Conservation (phyloP, 2,329 filamentous ascomycete species). For the Aspergillus udagawae region DNA sequence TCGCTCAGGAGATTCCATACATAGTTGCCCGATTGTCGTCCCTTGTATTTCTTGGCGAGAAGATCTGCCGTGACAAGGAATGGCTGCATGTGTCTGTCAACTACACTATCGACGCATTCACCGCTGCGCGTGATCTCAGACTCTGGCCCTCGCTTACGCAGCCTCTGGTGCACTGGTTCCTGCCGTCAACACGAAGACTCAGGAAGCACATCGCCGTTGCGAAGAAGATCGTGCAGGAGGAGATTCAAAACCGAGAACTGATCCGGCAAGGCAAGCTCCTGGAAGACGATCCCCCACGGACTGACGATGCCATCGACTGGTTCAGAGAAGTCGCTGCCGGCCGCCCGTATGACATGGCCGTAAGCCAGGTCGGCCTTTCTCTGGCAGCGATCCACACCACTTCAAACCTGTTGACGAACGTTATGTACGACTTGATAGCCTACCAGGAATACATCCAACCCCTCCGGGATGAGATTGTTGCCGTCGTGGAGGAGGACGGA, state of each 20-base stretch:
- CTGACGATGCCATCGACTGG: slow-evolving; percentile 28
- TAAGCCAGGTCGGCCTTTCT: slow-evolving; percentile 24
- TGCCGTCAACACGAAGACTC: slow-evolving; percentile 40
- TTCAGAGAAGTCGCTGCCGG: slow-evolving; percentile 15
- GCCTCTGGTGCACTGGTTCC: slow-evolving; percentile 43
- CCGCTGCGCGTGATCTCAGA: slow-evolving; percentile 37
- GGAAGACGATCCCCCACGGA: slow-evolving; percentile 11
- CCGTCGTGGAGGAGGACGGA: slow-evolving; percentile 40
- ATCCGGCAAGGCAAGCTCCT: slow-evolving; percentile 18
- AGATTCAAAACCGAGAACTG: slow-evolving; percentile 21
- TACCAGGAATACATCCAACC: slow-evolving; percentile 50
- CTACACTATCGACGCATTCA: slow-evolving; percentile 18
- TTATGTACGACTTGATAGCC: slow-evolving; percentile 51
- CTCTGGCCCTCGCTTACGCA: slow-evolving; percentile 40
- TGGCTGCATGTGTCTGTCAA: slow-evolving; percentile 46
- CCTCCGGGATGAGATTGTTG: slow-evolving; percentile 50
- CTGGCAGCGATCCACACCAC: slow-evolving; percentile 34
- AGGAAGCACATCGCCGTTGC: slow-evolving; percentile 37
- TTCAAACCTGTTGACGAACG: slow-evolving; percentile 40
- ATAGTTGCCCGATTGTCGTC: slow-evolving; percentile 53
- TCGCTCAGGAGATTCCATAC: slow-evolving; percentile 51
- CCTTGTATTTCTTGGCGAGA: slow-evolving; percentile 50
- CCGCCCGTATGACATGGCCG: slow-evolving; percentile 13
- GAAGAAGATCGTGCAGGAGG: slow-evolving; percentile 28
- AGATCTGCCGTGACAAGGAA: slow-evolving; percentile 49